Evolutionary conservation across 768 basidiomycete genomes (phyloP), one percentile per base, ranked within the genome.

Genomic region (Amanita rimosa): DNA sequence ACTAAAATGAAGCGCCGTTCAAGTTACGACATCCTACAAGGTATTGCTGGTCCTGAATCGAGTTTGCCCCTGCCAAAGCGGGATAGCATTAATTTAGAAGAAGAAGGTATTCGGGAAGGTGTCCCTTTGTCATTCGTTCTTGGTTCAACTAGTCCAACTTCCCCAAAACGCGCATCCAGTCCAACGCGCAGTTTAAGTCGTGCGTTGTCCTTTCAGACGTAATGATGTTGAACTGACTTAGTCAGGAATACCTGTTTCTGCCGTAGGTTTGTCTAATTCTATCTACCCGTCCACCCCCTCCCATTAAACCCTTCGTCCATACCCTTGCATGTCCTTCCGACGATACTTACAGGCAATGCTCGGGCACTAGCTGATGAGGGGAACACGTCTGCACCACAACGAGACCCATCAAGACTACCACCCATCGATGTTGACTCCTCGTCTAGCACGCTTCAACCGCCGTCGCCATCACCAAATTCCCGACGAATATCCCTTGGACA

Each of bases 321-420:
- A 63, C 58, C 45, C 38, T 49, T 55, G 33, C 55, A 48, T 58
- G 48, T 53, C 55, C 52, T 52, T 58, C 49, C 34, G 55, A 39
- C 60, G 54, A 60, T 60, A 46, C 54, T 56, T 51, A 49, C 64
- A 90, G 88, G 88, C 41, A 88, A 91, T 68, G 89, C 87, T 36
- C 81, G 86, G 39, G 83, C 83, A 22, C 68, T 92, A 55, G 83
- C 89, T 26, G 88, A 90, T 44, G 86, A 89, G 53, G 78, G 79
- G 31, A 65, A 69, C 57, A 60, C 63, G 33, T 61, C 67, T 42
- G 64, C 60, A 46, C 66, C 58, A 52, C 66, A 63, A 16, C 59
- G 64, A 45, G 49, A 65, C 16, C 58, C 63, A 39, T 54, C 59
- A 8, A 57, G 55, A 44, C 52, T 62, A 26, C 59, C 63, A 16